Evolutionary conservation across 1,284 basidiomycete species (phyloP).

Genomic region (Anthracocystis panici-leucophaei): DNA sequence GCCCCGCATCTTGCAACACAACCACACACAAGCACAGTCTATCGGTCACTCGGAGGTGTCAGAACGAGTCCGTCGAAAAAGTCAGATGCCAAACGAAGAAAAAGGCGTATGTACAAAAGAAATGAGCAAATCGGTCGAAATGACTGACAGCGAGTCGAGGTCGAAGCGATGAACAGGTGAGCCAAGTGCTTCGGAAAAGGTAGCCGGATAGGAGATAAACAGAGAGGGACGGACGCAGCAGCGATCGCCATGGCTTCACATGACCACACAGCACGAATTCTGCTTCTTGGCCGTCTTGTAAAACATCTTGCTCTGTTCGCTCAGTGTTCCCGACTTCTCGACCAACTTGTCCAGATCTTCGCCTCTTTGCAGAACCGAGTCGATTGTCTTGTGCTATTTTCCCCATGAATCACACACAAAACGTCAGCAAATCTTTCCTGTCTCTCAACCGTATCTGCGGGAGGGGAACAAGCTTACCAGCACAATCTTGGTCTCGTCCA

Average conservation of each 20-base stretch:
- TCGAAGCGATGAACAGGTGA: too few relatives aligned
- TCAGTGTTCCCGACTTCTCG: constrained; percentile 90
- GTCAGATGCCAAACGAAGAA: background rate
- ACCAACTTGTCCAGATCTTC: constrained; percentile 98
- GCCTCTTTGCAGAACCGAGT: constrained; percentile 93
- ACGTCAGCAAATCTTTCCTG: constrained; percentile 3
- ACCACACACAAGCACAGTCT: too few relatives aligned
- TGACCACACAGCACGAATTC: constrained; percentile 60
- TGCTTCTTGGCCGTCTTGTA: constrained; percentile 93
- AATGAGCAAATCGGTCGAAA: background rate
- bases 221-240: background rate
- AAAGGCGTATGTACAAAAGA: constrained; percentile 7
- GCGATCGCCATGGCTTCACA: constrained; percentile 15
- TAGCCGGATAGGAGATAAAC: too few relatives aligned
- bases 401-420: background rate
- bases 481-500: constrained; percentile 99
- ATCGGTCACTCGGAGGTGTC: too few relatives aligned
- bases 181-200: too few relatives aligned
- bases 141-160: too few relatives aligned
- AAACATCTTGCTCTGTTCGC: constrained; percentile 87
- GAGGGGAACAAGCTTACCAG: constrained; percentile 22
- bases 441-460: too few relatives aligned
- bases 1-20: too few relatives aligned
- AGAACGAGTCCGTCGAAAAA: background rate
- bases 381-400: constrained; percentile 91